A percentile compares a stretch with the other conserved stretches of the same genome.
Conservation (phyloP, 495 filamentous ascomycete genomes). For the Paragyromitra xinjiangensis region DNA sequence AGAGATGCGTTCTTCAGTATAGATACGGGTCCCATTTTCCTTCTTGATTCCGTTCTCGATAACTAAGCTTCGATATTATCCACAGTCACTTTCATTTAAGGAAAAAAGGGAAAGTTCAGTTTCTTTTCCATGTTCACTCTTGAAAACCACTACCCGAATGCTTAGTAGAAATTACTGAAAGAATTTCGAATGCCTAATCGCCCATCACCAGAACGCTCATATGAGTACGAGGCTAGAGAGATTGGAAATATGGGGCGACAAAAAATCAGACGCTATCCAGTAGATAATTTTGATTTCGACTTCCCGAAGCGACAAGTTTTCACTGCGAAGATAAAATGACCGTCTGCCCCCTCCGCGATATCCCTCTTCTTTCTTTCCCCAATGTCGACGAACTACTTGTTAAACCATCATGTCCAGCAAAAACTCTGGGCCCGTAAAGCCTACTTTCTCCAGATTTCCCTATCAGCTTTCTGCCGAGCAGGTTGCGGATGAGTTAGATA, state of each 20-base stretch:
- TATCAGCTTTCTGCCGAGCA: conserved; percentile 60
- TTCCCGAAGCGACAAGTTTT: neutral
- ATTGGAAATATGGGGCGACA: conserved; percentile 1
- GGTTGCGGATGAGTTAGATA: conserved; percentile 63
- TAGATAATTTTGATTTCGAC: conserved; percentile 16
- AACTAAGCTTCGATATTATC: too few species aligned
- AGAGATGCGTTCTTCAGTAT: too few species aligned
- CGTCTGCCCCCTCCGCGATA: neutral
- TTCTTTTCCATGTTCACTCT: too few species aligned
- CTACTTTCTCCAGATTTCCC: conserved; percentile 44
- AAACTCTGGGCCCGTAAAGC: conserved; percentile 27
- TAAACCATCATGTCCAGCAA: conserved; percentile 35
- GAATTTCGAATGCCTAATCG: too few species aligned
- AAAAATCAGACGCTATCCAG: neutral
- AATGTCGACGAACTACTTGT: conserved; percentile 16
- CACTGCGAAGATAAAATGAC: neutral
- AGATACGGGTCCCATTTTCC: too few species aligned
- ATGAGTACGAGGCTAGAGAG: neutral
- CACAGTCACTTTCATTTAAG: too few species aligned
- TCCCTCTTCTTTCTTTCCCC: neutral
- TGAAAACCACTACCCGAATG: too few species aligned
- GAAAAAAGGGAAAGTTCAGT: too few species aligned
- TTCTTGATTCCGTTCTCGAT: too few species aligned
- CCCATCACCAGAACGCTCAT: neutral
- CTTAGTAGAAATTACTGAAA: too few species aligned